phyloP scores from a whole-genome alignment of 228 moss, liverwort and hornwort genomes.

The Sphagnum magellanicum region DNA sequence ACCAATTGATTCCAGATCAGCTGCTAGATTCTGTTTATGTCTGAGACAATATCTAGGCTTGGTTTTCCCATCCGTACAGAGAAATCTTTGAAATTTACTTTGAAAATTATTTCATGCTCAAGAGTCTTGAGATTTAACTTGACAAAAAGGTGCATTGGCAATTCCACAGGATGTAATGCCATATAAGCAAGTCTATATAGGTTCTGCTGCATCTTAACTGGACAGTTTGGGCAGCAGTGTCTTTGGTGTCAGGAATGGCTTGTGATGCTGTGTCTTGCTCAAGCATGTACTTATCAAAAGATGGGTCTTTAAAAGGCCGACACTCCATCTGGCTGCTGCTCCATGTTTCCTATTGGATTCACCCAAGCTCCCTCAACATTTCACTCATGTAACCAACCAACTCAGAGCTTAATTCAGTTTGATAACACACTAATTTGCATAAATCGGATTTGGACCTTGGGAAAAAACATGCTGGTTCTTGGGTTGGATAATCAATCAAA shows the following conservation, averaged over 20 bases:
- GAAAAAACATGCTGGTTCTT: background rate
- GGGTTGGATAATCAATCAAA: background rate
- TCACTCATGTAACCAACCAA: background rate
- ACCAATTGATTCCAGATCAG: too few species aligned
- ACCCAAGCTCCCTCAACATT: background rate
- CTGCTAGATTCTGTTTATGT: too few species aligned
- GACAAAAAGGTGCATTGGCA: too few species aligned
- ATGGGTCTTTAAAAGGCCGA: slow-evolving; percentile 76
- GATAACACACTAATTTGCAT: background rate
- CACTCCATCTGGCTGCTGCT: slow-evolving; percentile 93
- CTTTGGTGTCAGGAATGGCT: slow-evolving; percentile 46
- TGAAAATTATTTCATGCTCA: too few species aligned
- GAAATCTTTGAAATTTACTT: too few species aligned
- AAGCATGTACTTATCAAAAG: slow-evolving; percentile 66
- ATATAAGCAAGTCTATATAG: background rate
- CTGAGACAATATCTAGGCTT: too few species aligned
- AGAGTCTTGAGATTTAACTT: too few species aligned
- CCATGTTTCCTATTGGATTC: slow-evolving; percentile 68
- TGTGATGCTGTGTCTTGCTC: slow-evolving; percentile 65
- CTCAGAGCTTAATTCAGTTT: background rate
- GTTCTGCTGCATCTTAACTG: slow-evolving; percentile 29
- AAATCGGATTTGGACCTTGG: background rate
- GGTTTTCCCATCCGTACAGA: too few species aligned
- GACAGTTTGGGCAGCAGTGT: slow-evolving; percentile 43
- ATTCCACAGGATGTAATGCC: too few species aligned